phyloP scores from a whole-genome alignment of 176 grass and related monocot species.

The Aegilops umbellulata region DNA sequence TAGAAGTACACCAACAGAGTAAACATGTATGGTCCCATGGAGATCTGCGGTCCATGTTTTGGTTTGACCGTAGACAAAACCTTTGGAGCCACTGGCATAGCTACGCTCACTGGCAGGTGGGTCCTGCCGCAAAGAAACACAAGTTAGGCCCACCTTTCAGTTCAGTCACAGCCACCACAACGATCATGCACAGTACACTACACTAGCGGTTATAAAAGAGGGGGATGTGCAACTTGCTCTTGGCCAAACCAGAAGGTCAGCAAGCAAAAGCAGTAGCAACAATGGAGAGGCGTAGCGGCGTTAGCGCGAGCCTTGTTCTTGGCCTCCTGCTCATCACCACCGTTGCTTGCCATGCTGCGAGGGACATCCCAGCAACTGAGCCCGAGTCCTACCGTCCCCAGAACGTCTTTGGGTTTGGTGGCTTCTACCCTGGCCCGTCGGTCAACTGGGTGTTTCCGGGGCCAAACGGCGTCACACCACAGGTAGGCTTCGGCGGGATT shows the following conservation, averaged over 20 bases:
- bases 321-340: conserved; percentile 23
- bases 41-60: background rate
- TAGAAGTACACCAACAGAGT: background rate
- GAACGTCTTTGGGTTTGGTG: conserved; percentile 52
- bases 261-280: background rate
- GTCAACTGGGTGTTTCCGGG: conserved; percentile 48
- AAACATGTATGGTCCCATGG: conserved; percentile 14
- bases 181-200: background rate
- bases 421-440: conserved; percentile 43
- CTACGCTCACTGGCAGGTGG: conserved; percentile 7
- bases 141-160: background rate
- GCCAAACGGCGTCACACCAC: conserved; percentile 37
- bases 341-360: conserved; percentile 22
- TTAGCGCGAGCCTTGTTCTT: background rate
- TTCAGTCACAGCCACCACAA: background rate
- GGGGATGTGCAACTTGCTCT: background rate
- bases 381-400: conserved; percentile 38
- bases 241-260: background rate
- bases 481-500: conserved; percentile 38
- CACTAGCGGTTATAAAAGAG: background rate
- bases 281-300: conserved; percentile 11
- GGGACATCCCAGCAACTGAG: conserved; percentile 30
- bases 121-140: background rate
- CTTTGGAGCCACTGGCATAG: background rate
- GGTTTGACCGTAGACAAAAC: background rate